These are phyloP conservation scores for Fusarium nisikadoi DNA, from an alignment of 2,329 filamentous ascomycete species.

Conservation along the genomic window DNA sequence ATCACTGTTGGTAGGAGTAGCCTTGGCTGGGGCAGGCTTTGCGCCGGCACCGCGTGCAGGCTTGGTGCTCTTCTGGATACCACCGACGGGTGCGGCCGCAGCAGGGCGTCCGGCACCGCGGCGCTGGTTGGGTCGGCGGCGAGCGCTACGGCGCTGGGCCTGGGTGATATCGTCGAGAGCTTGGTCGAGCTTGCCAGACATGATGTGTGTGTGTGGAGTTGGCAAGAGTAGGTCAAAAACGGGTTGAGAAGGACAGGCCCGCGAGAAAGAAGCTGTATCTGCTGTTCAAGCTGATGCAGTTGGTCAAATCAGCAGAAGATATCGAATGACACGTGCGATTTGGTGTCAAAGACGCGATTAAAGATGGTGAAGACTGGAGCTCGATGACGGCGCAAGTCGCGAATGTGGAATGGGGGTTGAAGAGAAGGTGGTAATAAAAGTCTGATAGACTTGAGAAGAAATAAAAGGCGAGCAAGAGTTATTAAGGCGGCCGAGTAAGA, in stretches of 20 bases:
- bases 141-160: slow-evolving; percentile 71
- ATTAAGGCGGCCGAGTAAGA: slow-evolving; percentile 29
- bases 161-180: slow-evolving; percentile 97
- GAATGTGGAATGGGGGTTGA: not conserved
- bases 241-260: slow-evolving; percentile 11
- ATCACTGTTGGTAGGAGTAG: slow-evolving; percentile 71
- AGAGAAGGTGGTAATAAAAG: slow-evolving; percentile 19
- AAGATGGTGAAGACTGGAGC: slow-evolving; percentile 8
- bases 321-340: slow-evolving; percentile 28
- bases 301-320: slow-evolving; percentile 41
- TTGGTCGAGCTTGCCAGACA: slow-evolving; percentile 96
- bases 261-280: slow-evolving; percentile 18
- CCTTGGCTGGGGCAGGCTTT: slow-evolving; percentile 73
- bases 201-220: slow-evolving; percentile 51
- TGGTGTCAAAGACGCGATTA: slow-evolving; percentile 25
- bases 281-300: slow-evolving; percentile 38
- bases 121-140: slow-evolving; percentile 62
- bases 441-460: slow-evolving; percentile 21
- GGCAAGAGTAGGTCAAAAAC: slow-evolving; percentile 23
- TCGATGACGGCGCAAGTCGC: slow-evolving; percentile 25
- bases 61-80: slow-evolving; percentile 82
- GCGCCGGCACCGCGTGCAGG: slow-evolving; percentile 66
- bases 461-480: slow-evolving; percentile 25
- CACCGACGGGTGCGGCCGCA: slow-evolving; percentile 79
- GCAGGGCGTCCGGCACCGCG: slow-evolving; percentile 63